Base-by-base conservation (phyloP, 176 grass and related monocot genomes). In the Eragrostis curvula region DNA sequence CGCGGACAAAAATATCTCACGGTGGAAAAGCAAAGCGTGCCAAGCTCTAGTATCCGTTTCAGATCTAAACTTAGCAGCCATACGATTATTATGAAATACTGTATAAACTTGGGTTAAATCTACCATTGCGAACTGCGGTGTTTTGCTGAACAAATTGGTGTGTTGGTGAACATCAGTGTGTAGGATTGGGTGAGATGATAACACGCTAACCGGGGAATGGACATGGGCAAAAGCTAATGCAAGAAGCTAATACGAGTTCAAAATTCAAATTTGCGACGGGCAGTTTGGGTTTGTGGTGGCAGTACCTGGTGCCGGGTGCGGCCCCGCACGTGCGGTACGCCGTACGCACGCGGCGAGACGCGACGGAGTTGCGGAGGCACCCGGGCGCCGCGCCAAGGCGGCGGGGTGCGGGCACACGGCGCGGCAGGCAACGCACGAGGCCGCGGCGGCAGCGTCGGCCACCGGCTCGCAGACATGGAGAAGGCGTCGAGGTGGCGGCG, bases 271-370 rank as follows among this genome's bases (percentile, higher is more conserved):
- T 24, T 7, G 41, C 9, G 25, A 43, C 3, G 24, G 43, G 6
- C 49, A 28, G 27, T 83, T 3, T 83, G 47, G 50, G 25, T 64
- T 84, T 46, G 81, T 30, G 44, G 62, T 21, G 16, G 36, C 4
- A 76, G 23, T 75, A 59, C 52, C 53, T 58, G 12, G 7, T n/a
- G 9, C 3, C 27, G 46, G 59, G n/a, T 0, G 48, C 56, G 24
- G 24, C 44, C 36, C 65, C 62, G 9, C 62, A 68, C 61, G 16
- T 12, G 47, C 3, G 2, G 36, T 14, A 8, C 36, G n/a, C 20
- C 1, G 36, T 14, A 8, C 36, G n/a, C 20, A 28, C 17, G 57
- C 41, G 11, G 80, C 9, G 14, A 50, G 32, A 16, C 63, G 32
- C 47, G n/a, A n/a, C 14, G 51, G 79, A 42, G 51, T 59, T 36